phyloP scores from a whole-genome alignment of 345 rosid genomes.

The Garcia nutans region DNA sequence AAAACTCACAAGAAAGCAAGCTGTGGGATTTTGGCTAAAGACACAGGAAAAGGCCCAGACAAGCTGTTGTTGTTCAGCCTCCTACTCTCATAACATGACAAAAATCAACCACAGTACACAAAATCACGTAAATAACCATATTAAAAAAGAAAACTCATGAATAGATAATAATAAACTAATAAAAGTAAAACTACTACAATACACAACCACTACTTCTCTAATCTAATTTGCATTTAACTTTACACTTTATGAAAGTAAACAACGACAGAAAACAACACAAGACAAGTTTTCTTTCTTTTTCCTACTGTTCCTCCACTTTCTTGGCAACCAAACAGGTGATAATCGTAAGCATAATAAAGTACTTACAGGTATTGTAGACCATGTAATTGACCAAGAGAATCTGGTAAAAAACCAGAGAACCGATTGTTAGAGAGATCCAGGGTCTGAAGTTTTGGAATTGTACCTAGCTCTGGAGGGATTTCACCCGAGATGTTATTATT shows the following conservation, averaged over 20 bases:
- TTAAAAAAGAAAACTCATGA: background rate
- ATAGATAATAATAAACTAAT: background rate
- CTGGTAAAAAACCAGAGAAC: conserved; percentile 62
- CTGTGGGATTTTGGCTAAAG: conserved; percentile 63
- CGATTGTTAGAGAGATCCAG: conserved; percentile 85
- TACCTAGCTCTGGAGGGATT: conserved; percentile 68
- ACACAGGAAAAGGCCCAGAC: conserved; percentile 74
- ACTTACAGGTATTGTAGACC: conserved; percentile 79
- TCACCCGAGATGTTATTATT: conserved; percentile 86
- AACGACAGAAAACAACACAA: conserved; percentile 4
- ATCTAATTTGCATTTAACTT: background rate
- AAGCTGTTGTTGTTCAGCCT: conserved; percentile 93
- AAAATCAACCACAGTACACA: conserved; percentile 22
- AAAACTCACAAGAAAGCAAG: conserved; percentile 86
- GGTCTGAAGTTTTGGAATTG: conserved; percentile 65
- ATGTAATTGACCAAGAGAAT: conserved; percentile 49
- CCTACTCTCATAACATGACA: conserved; percentile 57
- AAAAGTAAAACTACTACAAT: background rate
- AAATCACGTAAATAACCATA: conserved; percentile 23
- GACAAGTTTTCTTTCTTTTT: background rate
- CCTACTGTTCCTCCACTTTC: conserved; percentile 16
- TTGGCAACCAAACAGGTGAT: conserved; percentile 20
- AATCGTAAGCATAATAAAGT: background rate
- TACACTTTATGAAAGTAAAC: conserved; percentile 1
- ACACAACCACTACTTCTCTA: background rate